Evolutionary conservation across 2,329 filamentous ascomycete species (phyloP), one percentile per base, ranked within the genome.

Genomic region (Metarhizium guizhouense): DNA sequence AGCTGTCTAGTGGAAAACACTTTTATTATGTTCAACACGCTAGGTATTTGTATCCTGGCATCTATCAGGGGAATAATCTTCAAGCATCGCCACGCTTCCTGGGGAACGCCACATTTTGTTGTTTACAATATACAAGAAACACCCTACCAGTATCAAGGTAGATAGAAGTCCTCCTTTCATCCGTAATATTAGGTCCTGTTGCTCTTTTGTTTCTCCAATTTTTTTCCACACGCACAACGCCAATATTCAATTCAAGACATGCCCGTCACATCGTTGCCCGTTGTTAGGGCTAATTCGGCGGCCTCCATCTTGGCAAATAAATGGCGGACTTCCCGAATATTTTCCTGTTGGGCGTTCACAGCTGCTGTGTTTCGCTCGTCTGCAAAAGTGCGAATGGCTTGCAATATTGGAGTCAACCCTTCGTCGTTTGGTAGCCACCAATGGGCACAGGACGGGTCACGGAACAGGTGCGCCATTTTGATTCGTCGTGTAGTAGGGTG

Each of bases 351-450:
- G 2, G 77, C 72, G 18, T 79, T 77, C n/a, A 77, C 74, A 0
- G 80, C 81, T 20, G 76, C 82, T 7, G 80, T 74, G 57, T 83
- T 88, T 51, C 90, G 82, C 60, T 94, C 89, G 62, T 89, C 85
- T 32, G 91, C 89, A 70, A 96, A 92, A 47, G 83, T 81, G 20
- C 92, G 86, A 58, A 96, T 85, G 54, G 82, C 86, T 53, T 85
- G 85, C 54, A 96, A 78, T 47, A 95, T 82, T 0, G 82, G 81
- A 11, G 82, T 86, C 63, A 88, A 88, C 2, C 82, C 84, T 72
- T 93, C 87, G 59, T 90, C 83, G 67, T 94, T 81, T 2, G 91
- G 89, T 3, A 96, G 80, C 94, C 94, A 99, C 90, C 91, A 96
- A 56, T 86, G 79, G 48, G 82, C 82, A 54, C 91, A 83, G 20